Percentiles rank a stretch among this genome's conserved stretches.
phyloP scores from a whole-genome alignment of 805 yeast genomes.

The Candida tallmaniae region DNA sequence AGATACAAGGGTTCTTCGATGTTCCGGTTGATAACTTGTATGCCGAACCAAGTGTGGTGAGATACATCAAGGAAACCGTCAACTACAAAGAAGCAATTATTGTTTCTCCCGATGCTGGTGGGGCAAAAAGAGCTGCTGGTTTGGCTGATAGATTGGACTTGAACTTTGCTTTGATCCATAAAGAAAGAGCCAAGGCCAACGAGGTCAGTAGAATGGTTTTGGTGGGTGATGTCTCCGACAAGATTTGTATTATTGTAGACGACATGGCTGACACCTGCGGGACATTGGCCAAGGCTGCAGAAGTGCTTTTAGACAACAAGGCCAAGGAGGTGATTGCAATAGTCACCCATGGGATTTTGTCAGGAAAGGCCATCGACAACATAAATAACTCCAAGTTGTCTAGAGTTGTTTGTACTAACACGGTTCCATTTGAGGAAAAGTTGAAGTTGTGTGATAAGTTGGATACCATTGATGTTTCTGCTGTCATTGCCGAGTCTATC shows the following conservation, averaged over 20 bases:
- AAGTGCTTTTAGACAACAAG: constrained; percentile 71
- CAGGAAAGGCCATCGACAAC: constrained; percentile 76
- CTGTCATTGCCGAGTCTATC: constrained; percentile 88
- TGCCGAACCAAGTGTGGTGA: constrained; percentile 87
- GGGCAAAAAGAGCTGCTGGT: constrained; percentile 95
- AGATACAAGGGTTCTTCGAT: constrained; percentile 93
- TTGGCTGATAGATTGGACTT: constrained; percentile 89
- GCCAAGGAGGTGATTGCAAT: constrained; percentile 87
- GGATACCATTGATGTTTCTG: constrained; percentile 78
- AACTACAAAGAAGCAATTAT: constrained; percentile 59
- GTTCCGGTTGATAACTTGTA: constrained; percentile 95
- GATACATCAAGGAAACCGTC: constrained; percentile 69
- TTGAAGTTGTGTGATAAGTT: constrained; percentile 59
- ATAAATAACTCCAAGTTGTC: constrained; percentile 64
- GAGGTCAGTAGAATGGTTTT: constrained; percentile 94
- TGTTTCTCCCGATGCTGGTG: constrained; percentile 98
- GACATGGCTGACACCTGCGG: constrained; percentile 99
- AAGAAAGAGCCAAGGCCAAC: constrained; percentile 92
- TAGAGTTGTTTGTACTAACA: constrained; percentile 84
- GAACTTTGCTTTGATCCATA: constrained; percentile 92
- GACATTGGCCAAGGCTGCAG: constrained; percentile 91
- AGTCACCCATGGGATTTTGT: constrained; percentile 92
- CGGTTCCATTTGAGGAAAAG: constrained; percentile 77
- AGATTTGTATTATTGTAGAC: constrained; percentile 82
- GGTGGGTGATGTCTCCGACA: constrained; percentile 88